These are phyloP conservation scores for Rutidosis leptorrhynchoides DNA, from an alignment of 129 eudicot genomes.

Conservation along the genomic window DNA sequence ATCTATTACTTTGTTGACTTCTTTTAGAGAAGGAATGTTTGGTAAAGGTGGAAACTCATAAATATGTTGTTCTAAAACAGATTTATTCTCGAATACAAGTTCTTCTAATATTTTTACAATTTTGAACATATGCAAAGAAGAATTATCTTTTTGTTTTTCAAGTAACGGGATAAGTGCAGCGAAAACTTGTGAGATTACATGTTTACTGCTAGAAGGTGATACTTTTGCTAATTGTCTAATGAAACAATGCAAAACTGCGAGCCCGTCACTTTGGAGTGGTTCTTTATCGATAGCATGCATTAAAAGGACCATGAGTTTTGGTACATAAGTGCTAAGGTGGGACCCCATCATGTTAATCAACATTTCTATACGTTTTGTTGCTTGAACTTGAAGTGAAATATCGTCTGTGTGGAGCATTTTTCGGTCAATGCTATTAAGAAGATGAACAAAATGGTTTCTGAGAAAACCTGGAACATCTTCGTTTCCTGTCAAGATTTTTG, in stretches of 20 bases:
- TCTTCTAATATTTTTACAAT: slow-evolving; percentile 84
- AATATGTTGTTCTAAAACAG: slow-evolving; percentile 75
- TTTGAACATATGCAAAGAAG: slow-evolving; percentile 55
- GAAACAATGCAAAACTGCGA: slow-evolving; percentile 74
- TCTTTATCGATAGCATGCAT: slow-evolving; percentile 86
- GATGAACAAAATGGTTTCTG: slow-evolving; percentile 82
- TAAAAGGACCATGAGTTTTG: slow-evolving; percentile 97
- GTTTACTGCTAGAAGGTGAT: slow-evolving; percentile 89
- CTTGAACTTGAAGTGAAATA: slow-evolving; percentile 80
- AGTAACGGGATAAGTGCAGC: slow-evolving; percentile 93
- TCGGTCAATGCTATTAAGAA: slow-evolving; percentile 84
- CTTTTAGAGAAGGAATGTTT: slow-evolving; percentile 63
- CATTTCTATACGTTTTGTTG: slow-evolving; percentile 84
- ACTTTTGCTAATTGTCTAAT: slow-evolving; percentile 70
- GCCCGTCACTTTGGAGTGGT: slow-evolving; percentile 81
- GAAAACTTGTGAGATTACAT: slow-evolving; percentile 94
- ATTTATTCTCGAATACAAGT: slow-evolving; percentile 74
- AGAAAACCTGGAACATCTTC: slow-evolving; percentile 92
- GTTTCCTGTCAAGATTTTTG: slow-evolving; percentile 68
- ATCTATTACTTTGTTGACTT: slow-evolving; percentile 79
- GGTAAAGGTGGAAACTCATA: slow-evolving; percentile 89
- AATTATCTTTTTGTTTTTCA: slow-evolving; percentile 63
- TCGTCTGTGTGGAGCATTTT: slow-evolving; percentile 89
- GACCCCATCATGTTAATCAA: slow-evolving; percentile 89
- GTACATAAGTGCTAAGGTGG: slow-evolving; percentile 89